A percentile compares a stretch with the other conserved stretches of the same genome.
phyloP scores from a whole-genome alignment of 2,329 filamentous ascomycete species.

The Pyrenophora seminiperda region DNA sequence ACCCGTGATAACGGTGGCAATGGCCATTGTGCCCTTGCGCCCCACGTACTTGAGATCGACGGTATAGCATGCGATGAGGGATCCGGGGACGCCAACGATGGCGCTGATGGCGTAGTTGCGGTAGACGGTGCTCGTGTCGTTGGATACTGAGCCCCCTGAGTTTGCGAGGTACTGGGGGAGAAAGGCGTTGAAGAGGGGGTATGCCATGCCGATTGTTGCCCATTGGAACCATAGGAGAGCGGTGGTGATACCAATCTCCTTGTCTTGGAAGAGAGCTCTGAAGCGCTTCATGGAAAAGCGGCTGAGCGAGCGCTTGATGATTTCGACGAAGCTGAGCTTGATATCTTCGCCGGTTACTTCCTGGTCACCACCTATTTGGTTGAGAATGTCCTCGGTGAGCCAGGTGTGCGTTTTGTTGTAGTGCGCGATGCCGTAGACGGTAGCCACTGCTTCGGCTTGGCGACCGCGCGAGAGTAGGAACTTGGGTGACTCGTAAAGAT shows the following conservation, averaged over 20 bases:
- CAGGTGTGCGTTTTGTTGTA: constrained; percentile 61
- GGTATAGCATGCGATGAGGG: constrained; percentile 73
- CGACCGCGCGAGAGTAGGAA: constrained; percentile 77
- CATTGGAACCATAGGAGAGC: constrained; percentile 75
- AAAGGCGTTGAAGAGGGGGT: constrained; percentile 88
- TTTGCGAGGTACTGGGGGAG: constrained; percentile 82
- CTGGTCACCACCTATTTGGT: constrained; percentile 56
- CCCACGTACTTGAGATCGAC: constrained; percentile 74
- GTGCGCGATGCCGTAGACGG: constrained; percentile 77
- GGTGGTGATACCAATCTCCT: constrained; percentile 56
- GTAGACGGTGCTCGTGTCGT: constrained; percentile 59
- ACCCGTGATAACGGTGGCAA: constrained; percentile 69
- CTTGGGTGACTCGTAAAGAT: constrained; percentile 84
- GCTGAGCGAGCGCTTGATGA: constrained; percentile 64
- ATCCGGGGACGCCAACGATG: constrained; percentile 76
- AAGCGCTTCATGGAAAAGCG: constrained; percentile 72
- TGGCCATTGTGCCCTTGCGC: constrained; percentile 73
- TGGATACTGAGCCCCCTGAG: constrained; percentile 47
- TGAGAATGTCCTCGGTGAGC: constrained; percentile 72
- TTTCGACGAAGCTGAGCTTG: constrained; percentile 52
- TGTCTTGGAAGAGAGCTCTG: constrained; percentile 63
- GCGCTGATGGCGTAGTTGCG: constrained; percentile 84
- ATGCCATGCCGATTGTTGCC: constrained; percentile 83
- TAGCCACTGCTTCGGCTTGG: constrained; percentile 77
- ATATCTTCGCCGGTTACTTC: constrained; percentile 46